Base-by-base conservation (phyloP, 495 filamentous ascomycete genomes). In the Bombardia bombarda region DNA sequence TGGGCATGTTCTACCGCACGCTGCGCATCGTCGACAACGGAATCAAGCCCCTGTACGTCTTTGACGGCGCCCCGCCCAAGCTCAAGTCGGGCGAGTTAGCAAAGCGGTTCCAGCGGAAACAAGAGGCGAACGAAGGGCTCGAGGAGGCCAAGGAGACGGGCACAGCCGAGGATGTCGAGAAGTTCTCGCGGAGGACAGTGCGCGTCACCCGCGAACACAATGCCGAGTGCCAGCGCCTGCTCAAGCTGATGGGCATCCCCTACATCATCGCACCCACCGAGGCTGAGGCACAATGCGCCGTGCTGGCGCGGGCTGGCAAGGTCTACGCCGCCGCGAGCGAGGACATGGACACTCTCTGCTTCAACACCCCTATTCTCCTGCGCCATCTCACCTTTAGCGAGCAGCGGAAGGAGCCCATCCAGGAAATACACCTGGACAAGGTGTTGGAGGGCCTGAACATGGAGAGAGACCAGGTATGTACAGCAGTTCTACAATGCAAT, bases 1-100 rank as follows among this genome's bases (percentile, higher is more conserved):
- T 97, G 90, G 92, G 92, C 51, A 89, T 98, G 83, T 98, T 98
- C 68, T 98, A 98, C 72, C 92, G 92, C 48, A 98, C 92, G 1
- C 75, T 98, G 2, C 87, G 92, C 53, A 96, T 98, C 62, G 86
- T 97, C 60, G 92, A 98, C 65, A 96, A 96, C 54, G 92, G 92
- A 40, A 96, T 98, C 67, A 98, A 97, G 57, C 92, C 92, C 0
- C 75, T 98, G 53, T 98, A 92, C 66, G 92, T 98, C 34, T 98
- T 98, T 61, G 92, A 98, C 57, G 92, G 92, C 31, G 86, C 88
- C 20, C 92, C 92, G 3, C 92, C 92, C 3, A 98, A 95, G 54
- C 78, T 98, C 43, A 98, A 98, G 66, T 93, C 87, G 2, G 92
- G 92, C 33, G 92, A 97, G 56, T 68, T 98, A 12, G 92, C 92